Base-by-base conservation (phyloP, 2,329 filamentous ascomycete genomes). In the Ceratocystis harringtonii region DNA sequence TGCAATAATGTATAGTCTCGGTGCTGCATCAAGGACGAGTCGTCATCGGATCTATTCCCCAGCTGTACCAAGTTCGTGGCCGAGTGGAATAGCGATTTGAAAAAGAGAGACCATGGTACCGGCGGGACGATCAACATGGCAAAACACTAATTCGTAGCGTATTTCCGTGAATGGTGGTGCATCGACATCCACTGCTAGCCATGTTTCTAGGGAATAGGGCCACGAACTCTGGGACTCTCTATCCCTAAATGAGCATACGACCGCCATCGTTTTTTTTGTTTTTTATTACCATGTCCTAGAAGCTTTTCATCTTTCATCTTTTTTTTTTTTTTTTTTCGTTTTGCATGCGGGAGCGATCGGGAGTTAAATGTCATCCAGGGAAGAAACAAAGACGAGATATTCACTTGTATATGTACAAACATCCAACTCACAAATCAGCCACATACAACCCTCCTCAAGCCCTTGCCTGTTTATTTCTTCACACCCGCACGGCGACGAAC, bases 401-500 rank as follows among this genome's bases (percentile, higher is more conserved):
- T 25, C 50, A 55, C 50, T 55, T 25, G 7, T 19, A 48, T 19
- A 19, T 17, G 15, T 19, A 48, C 17, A 48, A 17, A 48, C 44
- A 48, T 41, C 36, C 36, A 41, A 41, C 44, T 48, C 44, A 48
- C 7, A 19, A 17, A 17, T 48, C 44, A 48, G 17, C n/a, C 44
- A 48, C 45, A 10, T 50, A n/a, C n/a, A n/a, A 5, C 19, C 17
- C 45, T 50, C 45, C n/a, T 52, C 48, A 41, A 41, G 36, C 45
- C 7, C 15, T 60, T 5, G 36, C 19, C 19, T 17, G n/a, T 43
- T 50, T 67, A 64, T 55, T 67, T 67, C n/a, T 48, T 62, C 4
- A 57, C 63, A 19, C 52, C 63, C 2, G 63, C 58, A 19, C 66
- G 66, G 50, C 66, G 63, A 32, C 66, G 66, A 28, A 67, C 55